Base-by-base conservation (phyloP, 768 basidiomycete species). In the Auricularia cornea region DNA sequence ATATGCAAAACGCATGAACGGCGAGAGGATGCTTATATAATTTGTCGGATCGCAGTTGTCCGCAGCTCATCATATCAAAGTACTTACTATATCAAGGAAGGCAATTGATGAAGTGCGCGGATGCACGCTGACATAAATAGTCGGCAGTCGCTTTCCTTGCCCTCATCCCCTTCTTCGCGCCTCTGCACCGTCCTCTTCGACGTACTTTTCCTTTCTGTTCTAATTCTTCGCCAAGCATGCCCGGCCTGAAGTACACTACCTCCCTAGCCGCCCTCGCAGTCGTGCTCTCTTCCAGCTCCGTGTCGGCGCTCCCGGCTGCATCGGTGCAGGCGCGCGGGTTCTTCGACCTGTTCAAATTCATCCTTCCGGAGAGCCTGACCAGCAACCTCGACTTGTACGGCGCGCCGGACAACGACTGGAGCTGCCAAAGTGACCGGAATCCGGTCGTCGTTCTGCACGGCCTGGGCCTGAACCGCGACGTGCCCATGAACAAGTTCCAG, bases 141-240 rank as follows among this genome's bases (percentile, higher is more conserved):
- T n/a, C n/a, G n/a, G n/a, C n/a, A n/a, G n/a, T n/a, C n/a, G n/a
- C n/a, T n/a, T n/a, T n/a, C n/a, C n/a, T n/a, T n/a, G n/a, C n/a
- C 75, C 79, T 81, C 81, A 81, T 81, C 78, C 71, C 74, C 41
- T 66, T 69, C 66, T 63, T 65, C 70, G 31, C 59, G 26, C 33
- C 60, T 44, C 16, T 38, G 35, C 35, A 14, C 35, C 8, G 64
- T 60, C 63, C 56, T 66, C 68, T 68, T 52, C 60, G 64, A 60
- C 61, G 65, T 63, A 66, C 71, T 68, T 38, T 72, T 75, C 71
- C 71, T 69, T 75, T 67, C 73, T 70, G 68, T 66, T 68, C 61
- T 68, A 61, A 66, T 73, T 68, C 64, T 67, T 68, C 62, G 44
- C 44, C 23, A 48, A 48, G 23, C 6, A 48, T 48, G 44, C 44